Base-by-base conservation (phyloP, 306 rosid genomes). In the Corylus americana region DNA sequence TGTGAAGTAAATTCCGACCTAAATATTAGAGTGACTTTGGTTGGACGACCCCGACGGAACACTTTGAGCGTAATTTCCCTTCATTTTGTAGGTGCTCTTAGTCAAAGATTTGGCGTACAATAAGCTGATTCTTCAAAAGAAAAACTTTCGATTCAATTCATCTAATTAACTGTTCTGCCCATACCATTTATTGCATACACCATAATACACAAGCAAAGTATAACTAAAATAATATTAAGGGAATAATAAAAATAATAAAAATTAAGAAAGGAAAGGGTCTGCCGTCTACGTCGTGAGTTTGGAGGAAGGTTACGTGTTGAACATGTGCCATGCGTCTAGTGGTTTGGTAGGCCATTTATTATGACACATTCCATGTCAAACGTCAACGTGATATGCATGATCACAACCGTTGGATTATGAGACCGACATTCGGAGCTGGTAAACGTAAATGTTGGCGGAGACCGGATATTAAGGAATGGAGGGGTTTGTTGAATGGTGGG, bases 311-410 rank as follows among this genome's bases (percentile, higher is more conserved):
- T 78, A 77, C 78, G 76, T 31, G 82, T 79, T 75, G 77, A 64
- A 50, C 59, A 55, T 49, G 85, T 67, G 82, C 75, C 75, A 78
- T 27, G 55, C 55, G 87, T 44, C 77, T 2, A 50, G 74, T 72
- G 87, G 80, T 63, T 75, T 72, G 82, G 54, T 16, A 62, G 3
- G 80, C 76, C 85, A 74, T 67, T 69, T 63, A 72, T 77, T 64
- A 55, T 5, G 61, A 50, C 8, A 29, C 45, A 80, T 59, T 25
- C 16, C 49, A 71, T 74, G 76, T 63, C 64, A 82, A 80, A 80
- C 71, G 81, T 82, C 87, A 78, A 82, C 69, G 81, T 74, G 77
- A 67, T 22, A 75, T 61, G 85, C 79, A 69, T 78, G 55, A 68
- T 72, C 27, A 49, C 69, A 75, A 78, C 76, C 79, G 22, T 58